Conservation (phyloP, 1,139 yeast species). For the Saccharomyces hybrid region DNA sequence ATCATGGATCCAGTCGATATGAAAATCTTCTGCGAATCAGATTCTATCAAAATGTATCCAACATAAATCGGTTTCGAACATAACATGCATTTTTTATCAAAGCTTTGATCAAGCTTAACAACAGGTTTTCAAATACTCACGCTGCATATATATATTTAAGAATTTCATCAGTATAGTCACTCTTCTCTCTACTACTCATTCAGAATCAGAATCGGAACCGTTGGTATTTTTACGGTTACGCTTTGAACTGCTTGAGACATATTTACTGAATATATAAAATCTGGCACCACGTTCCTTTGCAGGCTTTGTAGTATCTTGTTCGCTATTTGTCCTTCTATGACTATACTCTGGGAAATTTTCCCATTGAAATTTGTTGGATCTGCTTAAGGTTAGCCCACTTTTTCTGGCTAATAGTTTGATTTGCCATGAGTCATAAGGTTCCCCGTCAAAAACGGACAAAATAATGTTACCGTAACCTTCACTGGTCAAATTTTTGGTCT, state of each 20-base stretch:
- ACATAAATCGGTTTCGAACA: conserved; percentile 32
- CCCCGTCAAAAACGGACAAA: conserved; percentile 76
- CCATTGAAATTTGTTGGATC: conserved; percentile 75
- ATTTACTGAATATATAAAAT: conserved; percentile 57
- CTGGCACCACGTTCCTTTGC: conserved; percentile 72
- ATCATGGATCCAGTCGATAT: conserved; percentile 67
- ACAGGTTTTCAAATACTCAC: neutral
- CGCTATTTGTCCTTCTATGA: conserved; percentile 75
- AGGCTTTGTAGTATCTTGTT: conserved; percentile 71
- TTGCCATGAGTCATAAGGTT: conserved; percentile 85
- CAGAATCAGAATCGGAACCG: conserved; percentile 16
- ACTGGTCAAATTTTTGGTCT: conserved; percentile 13
- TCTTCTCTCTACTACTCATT: conserved; percentile 1
- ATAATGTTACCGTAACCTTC: conserved; percentile 45
- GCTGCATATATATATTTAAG: too few species aligned
- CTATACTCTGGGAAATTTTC: conserved; percentile 58
- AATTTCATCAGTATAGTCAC: too few species aligned
- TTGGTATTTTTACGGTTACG: neutral
- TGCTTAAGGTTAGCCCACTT: conserved; percentile 45
- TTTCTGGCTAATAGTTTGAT: conserved; percentile 60
- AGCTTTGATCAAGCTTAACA: neutral
- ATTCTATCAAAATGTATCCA: conserved; percentile 63
- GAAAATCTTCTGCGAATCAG: conserved; percentile 46
- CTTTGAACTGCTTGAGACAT: conserved; percentile 9
- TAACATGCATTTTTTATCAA: neutral